phyloP scores from a whole-genome alignment of 805 yeast genomes.

The Dipodascopsis tothii region DNA sequence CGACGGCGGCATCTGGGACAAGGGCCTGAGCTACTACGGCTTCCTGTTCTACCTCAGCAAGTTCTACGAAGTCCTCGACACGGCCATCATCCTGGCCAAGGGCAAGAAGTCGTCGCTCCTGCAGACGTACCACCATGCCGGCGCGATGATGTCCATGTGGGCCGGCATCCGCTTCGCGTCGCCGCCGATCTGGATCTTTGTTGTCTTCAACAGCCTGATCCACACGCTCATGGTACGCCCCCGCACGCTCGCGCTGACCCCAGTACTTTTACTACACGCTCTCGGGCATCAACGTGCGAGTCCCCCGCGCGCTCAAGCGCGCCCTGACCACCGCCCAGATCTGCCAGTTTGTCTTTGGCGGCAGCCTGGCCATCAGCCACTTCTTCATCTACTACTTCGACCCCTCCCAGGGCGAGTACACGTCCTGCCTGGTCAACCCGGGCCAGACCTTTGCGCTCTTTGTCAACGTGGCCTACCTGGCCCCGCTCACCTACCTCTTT shows the following conservation, averaged over 20 bases:
- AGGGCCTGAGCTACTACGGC: conserved; percentile 50
- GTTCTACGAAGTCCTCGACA: conserved; percentile 65
- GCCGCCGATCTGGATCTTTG: conserved; percentile 76
- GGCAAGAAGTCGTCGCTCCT: conserved; percentile 59
- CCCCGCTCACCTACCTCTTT: conserved; percentile 37
- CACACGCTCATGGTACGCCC: conserved; percentile 53
- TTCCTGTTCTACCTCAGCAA: conserved; percentile 64
- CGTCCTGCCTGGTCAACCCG: conserved; percentile 47
- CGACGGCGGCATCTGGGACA: conserved; percentile 51
- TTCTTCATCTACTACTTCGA: conserved; percentile 55
- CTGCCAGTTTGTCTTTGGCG: conserved; percentile 61
- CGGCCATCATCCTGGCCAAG: conserved; percentile 56
- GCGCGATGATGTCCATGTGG: conserved; percentile 79
- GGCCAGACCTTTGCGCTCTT: conserved; percentile 57
- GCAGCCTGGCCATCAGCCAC: conserved; percentile 58
- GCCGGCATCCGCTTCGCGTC: conserved; percentile 61
- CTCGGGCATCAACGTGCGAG: conserved; percentile 49
- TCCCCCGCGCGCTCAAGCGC: conserved; percentile 52
- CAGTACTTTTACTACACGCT: conserved; percentile 57
- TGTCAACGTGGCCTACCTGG: conserved; percentile 55
- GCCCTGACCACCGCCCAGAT: conserved; percentile 60
- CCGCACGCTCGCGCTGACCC: background rate
- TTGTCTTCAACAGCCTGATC: conserved; percentile 70
- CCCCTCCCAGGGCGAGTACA: conserved; percentile 36
- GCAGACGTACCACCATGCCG: conserved; percentile 71